phyloP scores from a whole-genome alignment of 768 basidiomycete genomes.

The Lactarius psammicola region DNA sequence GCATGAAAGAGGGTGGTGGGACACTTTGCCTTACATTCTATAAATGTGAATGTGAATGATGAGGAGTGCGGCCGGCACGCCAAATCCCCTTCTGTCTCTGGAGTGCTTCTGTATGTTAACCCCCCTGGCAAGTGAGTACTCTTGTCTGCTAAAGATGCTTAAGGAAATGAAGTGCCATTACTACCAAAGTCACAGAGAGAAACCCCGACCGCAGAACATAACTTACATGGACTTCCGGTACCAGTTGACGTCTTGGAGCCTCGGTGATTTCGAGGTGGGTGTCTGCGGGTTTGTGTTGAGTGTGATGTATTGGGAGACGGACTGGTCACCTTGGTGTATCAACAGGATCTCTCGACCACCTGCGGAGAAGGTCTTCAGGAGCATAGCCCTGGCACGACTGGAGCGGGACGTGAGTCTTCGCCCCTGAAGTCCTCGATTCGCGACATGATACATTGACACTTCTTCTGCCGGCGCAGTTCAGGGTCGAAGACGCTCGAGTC shows the following conservation, averaged over 20 bases:
- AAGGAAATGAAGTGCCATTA: conserved; percentile 8
- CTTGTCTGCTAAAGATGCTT: conserved; percentile 13
- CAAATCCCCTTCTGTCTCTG: conserved; percentile 21
- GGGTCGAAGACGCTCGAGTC: conserved; percentile 8
- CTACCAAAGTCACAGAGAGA: conserved; percentile 3
- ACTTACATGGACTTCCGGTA: conserved; percentile 16
- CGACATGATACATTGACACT: not conserved
- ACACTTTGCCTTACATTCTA: conserved; percentile 21
- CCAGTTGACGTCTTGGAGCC: conserved; percentile 9
- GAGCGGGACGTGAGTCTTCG: conserved; percentile 12
- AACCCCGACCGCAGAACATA: not conserved
- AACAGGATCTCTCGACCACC: conserved; percentile 4
- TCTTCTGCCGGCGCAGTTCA: conserved; percentile 1
- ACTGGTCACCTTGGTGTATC: not conserved
- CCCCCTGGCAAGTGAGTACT: conserved; percentile 17
- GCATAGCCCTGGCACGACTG: not conserved
- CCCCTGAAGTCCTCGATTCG: not conserved
- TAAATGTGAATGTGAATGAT: conserved; percentile 23
- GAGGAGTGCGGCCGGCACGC: conserved; percentile 17
- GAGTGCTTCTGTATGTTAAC: conserved; percentile 8
- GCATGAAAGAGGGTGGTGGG: conserved; percentile 19
- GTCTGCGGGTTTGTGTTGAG: conserved; percentile 11
- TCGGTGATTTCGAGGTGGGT: conserved; percentile 12
- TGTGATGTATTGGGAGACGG: not conserved
- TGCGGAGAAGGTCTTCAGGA: conserved; percentile 2